These are phyloP conservation scores for Neurospora sp. DNA, from an alignment of 495 filamentous ascomycete species.

Conservation along the genomic window DNA sequence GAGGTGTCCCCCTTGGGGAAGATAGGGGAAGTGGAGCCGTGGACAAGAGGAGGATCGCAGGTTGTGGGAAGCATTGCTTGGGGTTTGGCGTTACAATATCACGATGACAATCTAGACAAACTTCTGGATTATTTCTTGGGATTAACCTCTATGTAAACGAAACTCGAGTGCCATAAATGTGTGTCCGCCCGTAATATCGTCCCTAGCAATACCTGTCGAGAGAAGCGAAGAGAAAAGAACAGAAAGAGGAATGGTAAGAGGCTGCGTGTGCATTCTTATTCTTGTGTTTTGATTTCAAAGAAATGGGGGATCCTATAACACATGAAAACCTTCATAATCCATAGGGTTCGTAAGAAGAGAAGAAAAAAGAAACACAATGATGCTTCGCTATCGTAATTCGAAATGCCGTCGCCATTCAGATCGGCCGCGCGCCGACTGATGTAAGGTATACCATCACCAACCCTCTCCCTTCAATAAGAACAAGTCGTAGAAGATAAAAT, in stretches of 20 bases:
- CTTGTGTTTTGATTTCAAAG: neutral
- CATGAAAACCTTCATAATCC: neutral
- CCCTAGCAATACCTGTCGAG: neutral
- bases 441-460: neutral
- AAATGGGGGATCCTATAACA: neutral
- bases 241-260: neutral
- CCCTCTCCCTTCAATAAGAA: neutral
- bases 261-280: neutral
- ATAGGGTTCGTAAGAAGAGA: neutral
- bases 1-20: constrained; percentile 10
- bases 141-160: neutral
- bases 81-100: neutral
- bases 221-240: neutral
- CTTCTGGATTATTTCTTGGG: neutral
- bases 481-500: neutral
- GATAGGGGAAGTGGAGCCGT: neutral
- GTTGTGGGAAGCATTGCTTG: neutral
- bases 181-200: neutral
- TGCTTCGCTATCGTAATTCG: neutral
- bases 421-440: neutral
- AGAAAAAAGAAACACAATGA: neutral
- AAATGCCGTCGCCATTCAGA: neutral
- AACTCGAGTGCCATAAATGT: neutral
- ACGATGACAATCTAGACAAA: neutral
- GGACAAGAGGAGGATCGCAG: neutral